Percentiles rank a stretch among this genome's conserved stretches.
Evolutionary conservation across 768 basidiomycete species (phyloP).

Genomic region (Suillus fuscotomentosus): DNA sequence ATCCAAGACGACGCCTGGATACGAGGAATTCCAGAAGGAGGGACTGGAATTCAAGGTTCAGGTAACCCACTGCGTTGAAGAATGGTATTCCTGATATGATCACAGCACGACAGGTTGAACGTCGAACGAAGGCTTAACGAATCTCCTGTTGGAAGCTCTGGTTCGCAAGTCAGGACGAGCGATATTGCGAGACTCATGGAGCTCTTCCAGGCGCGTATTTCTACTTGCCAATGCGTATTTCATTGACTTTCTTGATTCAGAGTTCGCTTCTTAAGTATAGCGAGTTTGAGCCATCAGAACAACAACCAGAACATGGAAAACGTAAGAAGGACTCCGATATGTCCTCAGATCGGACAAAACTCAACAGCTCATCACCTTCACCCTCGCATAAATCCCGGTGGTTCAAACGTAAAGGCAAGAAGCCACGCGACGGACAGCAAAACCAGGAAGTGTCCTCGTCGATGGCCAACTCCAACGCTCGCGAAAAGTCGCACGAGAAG

Average conservation of each 20-base stretch:
- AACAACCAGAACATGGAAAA: background rate
- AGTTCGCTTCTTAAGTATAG: conserved; percentile 71
- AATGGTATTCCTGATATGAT: conserved; percentile 6
- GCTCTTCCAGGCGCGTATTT: conserved; percentile 59
- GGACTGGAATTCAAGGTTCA: conserved; percentile 78
- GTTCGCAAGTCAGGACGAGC: conserved; percentile 63
- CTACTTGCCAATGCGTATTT: background rate
- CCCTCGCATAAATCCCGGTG: conserved; percentile 26
- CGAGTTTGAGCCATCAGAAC: conserved; percentile 54
- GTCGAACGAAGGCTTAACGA: conserved; percentile 64
- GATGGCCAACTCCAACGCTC: conserved; percentile 15
- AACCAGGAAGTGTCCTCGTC: conserved; percentile 33
- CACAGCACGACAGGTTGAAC: conserved; percentile 71
- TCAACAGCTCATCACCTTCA: conserved; percentile 30
- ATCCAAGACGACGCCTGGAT: conserved; percentile 55
- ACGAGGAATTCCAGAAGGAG: conserved; percentile 71
- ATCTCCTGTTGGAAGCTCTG: conserved; percentile 37
- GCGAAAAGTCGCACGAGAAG: conserved; percentile 33
- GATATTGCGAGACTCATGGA: conserved; percentile 86
- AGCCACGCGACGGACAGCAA: conserved; percentile 24
- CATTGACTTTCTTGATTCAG: conserved; percentile 29
- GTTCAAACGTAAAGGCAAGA: conserved; percentile 26
- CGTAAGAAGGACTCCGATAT: conserved; percentile 28
- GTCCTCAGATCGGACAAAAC: conserved; percentile 44
- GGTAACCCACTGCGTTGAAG: background rate